These are phyloP conservation scores for Fusarium tjaetaba DNA, from an alignment of 2,329 filamentous ascomycete species.

Conservation along the genomic window DNA sequence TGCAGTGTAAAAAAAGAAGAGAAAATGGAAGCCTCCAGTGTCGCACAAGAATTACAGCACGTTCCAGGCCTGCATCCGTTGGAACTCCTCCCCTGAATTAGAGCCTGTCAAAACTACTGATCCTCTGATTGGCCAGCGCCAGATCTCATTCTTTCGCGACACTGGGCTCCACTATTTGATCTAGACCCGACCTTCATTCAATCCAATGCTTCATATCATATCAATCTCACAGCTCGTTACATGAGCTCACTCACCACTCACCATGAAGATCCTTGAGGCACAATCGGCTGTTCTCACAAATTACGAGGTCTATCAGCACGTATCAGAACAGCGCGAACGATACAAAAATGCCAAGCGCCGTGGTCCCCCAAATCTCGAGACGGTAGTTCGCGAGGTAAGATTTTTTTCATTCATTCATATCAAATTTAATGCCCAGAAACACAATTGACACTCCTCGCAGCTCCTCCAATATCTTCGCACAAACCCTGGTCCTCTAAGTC, in stretches of 20 bases:
- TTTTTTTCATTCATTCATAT: not conserved
- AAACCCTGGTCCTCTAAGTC: slow-evolving; percentile 64
- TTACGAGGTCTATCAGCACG: slow-evolving; percentile 75
- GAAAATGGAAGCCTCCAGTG: not conserved
- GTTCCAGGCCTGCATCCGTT: not conserved
- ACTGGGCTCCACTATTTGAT: slow-evolving; percentile 19
- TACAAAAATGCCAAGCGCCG: slow-evolving; percentile 63
- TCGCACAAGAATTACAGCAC: not conserved
- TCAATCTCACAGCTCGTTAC: not conserved
- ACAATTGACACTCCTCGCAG: slow-evolving; percentile 49
- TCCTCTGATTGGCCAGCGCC: slow-evolving; percentile 16
- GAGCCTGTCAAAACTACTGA: not conserved
- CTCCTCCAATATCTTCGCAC: slow-evolving; percentile 69
- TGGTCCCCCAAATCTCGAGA: slow-evolving; percentile 67
- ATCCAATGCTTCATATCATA: not conserved
- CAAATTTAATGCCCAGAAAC: not conserved
- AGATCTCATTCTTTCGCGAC: not conserved
- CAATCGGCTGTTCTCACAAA: slow-evolving; percentile 77
- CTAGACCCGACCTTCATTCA: slow-evolving; percentile 13
- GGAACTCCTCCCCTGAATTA: not conserved
- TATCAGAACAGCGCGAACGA: slow-evolving; percentile 64
- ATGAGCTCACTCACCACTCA: slow-evolving; percentile 17
- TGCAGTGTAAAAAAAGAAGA: not conserved
- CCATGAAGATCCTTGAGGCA: slow-evolving; percentile 76
- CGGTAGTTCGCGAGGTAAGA: slow-evolving; percentile 71